A percentile compares a stretch with the other conserved stretches of the same genome.
Conservation (phyloP, 202 grass and related monocot species). For the Tripidium arundinaceum region DNA sequence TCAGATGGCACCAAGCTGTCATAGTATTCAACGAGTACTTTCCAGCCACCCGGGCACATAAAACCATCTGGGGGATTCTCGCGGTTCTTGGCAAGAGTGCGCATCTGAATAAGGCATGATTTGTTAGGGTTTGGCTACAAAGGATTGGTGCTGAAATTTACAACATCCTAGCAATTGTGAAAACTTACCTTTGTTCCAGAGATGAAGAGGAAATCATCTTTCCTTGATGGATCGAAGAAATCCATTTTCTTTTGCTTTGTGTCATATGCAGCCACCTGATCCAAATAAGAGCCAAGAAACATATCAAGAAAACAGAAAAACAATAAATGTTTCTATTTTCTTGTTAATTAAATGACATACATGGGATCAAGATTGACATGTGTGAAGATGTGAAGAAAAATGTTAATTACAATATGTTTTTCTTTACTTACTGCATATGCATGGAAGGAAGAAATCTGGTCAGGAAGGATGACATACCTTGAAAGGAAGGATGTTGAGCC, state of each 20-base stretch:
- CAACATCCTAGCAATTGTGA: neutral
- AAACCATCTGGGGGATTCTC: slow-evolving; percentile 85
- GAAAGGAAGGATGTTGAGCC: slow-evolving; percentile 97
- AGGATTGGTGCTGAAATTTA: neutral
- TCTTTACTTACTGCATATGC: neutral
- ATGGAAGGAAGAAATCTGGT: neutral
- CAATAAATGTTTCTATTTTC: neutral
- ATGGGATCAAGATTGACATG: slow-evolving; percentile 6
- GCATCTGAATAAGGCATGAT: slow-evolving; percentile 52
- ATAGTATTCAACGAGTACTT: slow-evolving; percentile 90
- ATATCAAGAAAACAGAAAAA: slow-evolving; percentile 12
- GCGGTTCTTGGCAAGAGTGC: slow-evolving; percentile 78
- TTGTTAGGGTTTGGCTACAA: slow-evolving; percentile 19
- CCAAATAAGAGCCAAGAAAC: slow-evolving; percentile 2
- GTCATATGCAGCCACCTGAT: slow-evolving; percentile 95
- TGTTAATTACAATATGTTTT: neutral
- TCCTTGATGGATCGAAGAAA: slow-evolving; percentile 93
- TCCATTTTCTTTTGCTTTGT: slow-evolving; percentile 80
- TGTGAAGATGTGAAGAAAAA: neutral
- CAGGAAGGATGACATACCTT: slow-evolving; percentile 52
- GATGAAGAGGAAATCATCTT: slow-evolving; percentile 96
- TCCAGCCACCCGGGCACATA: slow-evolving; percentile 97
- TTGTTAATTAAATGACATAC: neutral
- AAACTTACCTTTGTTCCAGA: slow-evolving; percentile 92
- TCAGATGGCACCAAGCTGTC: slow-evolving; percentile 52